These are phyloP conservation scores for Wickerhamiella musiphila DNA, from an alignment of 805 yeast species.

Conservation along the genomic window DNA sequence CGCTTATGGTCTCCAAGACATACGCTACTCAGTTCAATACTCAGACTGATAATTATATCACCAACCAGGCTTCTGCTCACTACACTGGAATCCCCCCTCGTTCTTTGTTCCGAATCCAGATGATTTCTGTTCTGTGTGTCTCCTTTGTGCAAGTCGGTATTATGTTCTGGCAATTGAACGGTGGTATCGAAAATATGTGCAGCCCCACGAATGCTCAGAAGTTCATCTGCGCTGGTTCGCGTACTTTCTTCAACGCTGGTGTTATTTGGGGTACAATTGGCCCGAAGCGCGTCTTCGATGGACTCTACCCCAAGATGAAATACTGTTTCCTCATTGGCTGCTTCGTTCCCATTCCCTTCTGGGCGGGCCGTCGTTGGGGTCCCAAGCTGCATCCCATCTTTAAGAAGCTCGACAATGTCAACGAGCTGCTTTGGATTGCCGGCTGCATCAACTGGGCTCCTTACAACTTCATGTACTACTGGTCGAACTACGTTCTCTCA, in stretches of 20 bases:
- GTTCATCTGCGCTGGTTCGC: constrained; percentile 23
- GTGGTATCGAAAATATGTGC: constrained; percentile 19
- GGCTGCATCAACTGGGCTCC: constrained; percentile 27
- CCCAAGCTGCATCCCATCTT: constrained; percentile 12
- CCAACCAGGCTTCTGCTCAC: constrained; percentile 37
- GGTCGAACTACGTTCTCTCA: constrained; percentile 25
- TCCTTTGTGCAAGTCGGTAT: constrained; percentile 19
- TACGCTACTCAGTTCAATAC: constrained; percentile 42
- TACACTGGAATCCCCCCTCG: constrained; percentile 43
- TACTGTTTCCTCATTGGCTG: constrained; percentile 31
- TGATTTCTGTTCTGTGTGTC: constrained; percentile 18
- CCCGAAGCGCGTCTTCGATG: constrained; percentile 27
- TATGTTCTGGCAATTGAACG: constrained; percentile 21
- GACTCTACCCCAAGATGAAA: constrained; percentile 28
- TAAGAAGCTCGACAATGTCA: constrained; percentile 21
- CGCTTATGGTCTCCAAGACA: constrained; percentile 33
- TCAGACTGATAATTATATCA: constrained; percentile 43
- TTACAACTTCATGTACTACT: constrained; percentile 27
- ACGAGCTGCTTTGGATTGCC: constrained; percentile 10
- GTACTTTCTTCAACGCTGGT: constrained; percentile 33
- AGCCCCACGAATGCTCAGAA: constrained; percentile 18
- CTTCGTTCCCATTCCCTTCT: constrained; percentile 19
- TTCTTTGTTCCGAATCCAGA: constrained; percentile 34
- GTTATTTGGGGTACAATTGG: constrained; percentile 29
- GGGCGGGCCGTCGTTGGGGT: constrained; percentile 8